Base-by-base conservation (phyloP, 2,329 filamentous ascomycete genomes). In the Raffaelea deltoideospora region DNA sequence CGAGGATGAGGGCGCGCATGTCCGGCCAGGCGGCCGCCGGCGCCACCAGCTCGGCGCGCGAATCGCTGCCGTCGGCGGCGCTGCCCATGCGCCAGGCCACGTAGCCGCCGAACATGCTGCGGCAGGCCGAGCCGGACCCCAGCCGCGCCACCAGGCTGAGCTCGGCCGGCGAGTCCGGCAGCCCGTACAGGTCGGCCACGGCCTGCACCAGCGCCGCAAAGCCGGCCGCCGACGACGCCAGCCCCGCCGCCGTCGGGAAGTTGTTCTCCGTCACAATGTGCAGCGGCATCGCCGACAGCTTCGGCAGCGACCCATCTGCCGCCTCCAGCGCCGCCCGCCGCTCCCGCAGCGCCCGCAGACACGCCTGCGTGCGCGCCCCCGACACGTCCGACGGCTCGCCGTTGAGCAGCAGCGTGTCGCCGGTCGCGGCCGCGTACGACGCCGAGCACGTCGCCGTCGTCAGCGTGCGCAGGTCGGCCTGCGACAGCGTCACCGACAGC, bases 241-340 rank as follows among this genome's bases (percentile, higher is more conserved):
- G 76, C 7, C 90, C 90, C 5, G 90, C 90, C 20, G 90, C 90
- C 3, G 90, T 98, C 44, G 90, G 90, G 69, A 98, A 98, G 70
- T 98, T 98, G 71, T 98, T 98, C 64, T 90, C 82, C 39, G 83
- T 90, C 39, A 95, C 86, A 46, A 98, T 79, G 49, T 79, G 81
- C 43, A 98, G 74, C 24, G 82, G 76, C 50, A 81, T 67, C 35
- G 67, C 55, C 10, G 85, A 82, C 39, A 98, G 75, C 57, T 82
- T 84, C 31, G 88, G 85, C n/a, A 94, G 70, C 18, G 74, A 76
- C 0, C 76, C 49, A 54, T 94, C 66, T 42, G 68, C 59, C 26
- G 66, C 64, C 59, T 98, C 90, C 50, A 96, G 67, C 19, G 73
- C 65, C 36, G 75, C 68, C 43, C 90, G 81, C 32, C 90, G 76